Percentiles rank a stretch among this genome's conserved stretches.
Evolutionary conservation across 495 filamentous ascomycete species (phyloP).

Genomic region (Trypethelium eluteriae): DNA sequence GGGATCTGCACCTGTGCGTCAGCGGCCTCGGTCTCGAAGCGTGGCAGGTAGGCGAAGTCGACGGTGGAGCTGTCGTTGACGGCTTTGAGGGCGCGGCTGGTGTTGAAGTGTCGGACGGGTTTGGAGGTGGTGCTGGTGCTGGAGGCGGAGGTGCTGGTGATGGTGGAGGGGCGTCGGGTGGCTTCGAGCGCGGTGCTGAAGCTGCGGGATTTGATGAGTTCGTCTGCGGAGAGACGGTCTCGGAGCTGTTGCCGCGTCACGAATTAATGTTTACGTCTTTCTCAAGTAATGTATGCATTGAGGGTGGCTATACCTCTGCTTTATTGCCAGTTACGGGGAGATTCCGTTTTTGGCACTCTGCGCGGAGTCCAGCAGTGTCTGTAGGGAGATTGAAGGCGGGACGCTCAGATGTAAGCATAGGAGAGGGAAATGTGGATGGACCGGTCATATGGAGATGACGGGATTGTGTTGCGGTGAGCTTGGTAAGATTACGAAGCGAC

Average conservation of each 20-base stretch:
- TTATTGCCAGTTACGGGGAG: constrained; percentile 50
- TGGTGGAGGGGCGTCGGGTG: constrained; percentile 29
- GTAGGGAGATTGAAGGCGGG: constrained; percentile 31
- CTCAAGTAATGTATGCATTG: constrained; percentile 27
- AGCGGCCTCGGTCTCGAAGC: constrained; percentile 38
- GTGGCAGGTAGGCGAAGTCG: constrained; percentile 57
- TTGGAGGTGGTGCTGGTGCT: constrained; percentile 22
- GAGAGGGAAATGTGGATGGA: constrained; percentile 35
- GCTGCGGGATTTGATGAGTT: constrained; percentile 45
- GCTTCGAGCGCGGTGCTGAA: constrained; percentile 47
- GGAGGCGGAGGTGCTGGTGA: too few species aligned
- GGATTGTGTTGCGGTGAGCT: constrained; percentile 38
- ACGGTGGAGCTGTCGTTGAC: constrained; percentile 53
- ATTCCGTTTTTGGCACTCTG: constrained; percentile 37
- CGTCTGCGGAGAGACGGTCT: constrained; percentile 47
- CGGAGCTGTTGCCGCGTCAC: constrained; percentile 37
- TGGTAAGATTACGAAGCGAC: constrained; percentile 45
- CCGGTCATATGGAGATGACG: constrained; percentile 49
- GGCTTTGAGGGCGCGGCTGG: constrained; percentile 47
- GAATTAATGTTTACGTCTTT: constrained; percentile 33
- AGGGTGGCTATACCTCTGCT: constrained; percentile 40
- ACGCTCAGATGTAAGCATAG: constrained; percentile 32
- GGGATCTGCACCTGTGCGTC: background rate
- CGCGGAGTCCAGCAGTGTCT: constrained; percentile 30
- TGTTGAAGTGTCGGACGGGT: constrained; percentile 51